Evolutionary conservation across 2,329 filamentous ascomycete genomes (phyloP).

Genomic region (Fusarium armeniacum): DNA sequence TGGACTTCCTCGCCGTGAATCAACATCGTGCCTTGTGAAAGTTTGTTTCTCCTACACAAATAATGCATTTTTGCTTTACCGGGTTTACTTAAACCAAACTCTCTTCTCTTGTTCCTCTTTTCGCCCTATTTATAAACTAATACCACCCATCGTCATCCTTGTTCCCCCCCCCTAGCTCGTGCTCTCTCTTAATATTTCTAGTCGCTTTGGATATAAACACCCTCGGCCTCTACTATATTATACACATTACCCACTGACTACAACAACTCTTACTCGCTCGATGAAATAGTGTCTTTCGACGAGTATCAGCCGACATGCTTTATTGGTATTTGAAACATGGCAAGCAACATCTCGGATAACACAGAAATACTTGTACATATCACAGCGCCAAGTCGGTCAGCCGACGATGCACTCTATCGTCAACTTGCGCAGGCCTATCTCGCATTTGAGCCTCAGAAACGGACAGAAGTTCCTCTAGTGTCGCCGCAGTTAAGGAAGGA

Average conservation of each 20-base stretch:
- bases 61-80: not conserved
- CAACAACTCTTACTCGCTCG: not conserved
- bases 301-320: constrained; percentile 46
- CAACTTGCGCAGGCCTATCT: constrained; percentile 66
- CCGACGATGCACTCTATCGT: constrained; percentile 65
- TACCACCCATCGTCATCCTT: constrained; percentile 3
- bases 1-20: constrained; percentile 24
- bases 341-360: constrained; percentile 48
- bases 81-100: constrained; percentile 2
- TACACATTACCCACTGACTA: not conserved
- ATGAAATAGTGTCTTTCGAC: constrained; percentile 19
- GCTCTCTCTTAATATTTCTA: constrained; percentile 26
- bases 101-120: constrained; percentile 12
- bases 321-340: constrained; percentile 45
- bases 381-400: constrained; percentile 63
- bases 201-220: constrained; percentile 23
- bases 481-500: constrained; percentile 13
- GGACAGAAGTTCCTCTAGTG: constrained; percentile 23
- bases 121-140: constrained; percentile 8
- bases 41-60: constrained; percentile 19
- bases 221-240: constrained; percentile 4
- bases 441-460: constrained; percentile 58
- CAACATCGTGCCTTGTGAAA: constrained; percentile 13
- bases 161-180: constrained; percentile 34
- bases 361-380: constrained; percentile 70